Evolutionary conservation across 2,329 filamentous ascomycete species (phyloP), one percentile per base, ranked within the genome.

Genomic region (Pyrenophora graminea): DNA sequence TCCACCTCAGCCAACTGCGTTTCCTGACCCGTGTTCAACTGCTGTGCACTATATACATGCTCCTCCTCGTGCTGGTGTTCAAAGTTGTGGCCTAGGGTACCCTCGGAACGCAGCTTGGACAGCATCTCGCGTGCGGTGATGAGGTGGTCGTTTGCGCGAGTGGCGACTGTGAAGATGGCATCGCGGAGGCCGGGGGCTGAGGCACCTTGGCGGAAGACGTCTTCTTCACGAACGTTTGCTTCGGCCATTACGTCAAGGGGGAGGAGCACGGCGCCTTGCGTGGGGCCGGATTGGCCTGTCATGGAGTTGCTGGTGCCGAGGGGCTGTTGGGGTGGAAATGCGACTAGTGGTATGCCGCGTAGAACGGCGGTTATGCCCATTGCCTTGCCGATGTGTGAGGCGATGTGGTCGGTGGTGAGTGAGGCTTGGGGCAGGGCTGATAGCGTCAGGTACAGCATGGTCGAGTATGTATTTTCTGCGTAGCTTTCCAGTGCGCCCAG

Each of bases 121-220:
- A 97, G 74, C 91, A 99, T 96, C 71, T 96, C 90, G 52, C 91
- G 81, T 2, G 89, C 93, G 0, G 93, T 97, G 61, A 97, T 96
- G 30, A 99, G 79, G 74, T 99, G 94, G 70, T 99, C 94, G 67
- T 95, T 95, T 6, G 94, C 94, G 32, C 93, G 84, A 0, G 94
- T 99, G 0, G 94, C 94, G 12, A 99, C 90, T 3, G 85, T 82
- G 74, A 97, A 99, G 1, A 97, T 85, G 3, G 92, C 93, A 72
- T 99, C 93, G 54, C 89, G 86, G 15, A 97, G 79, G 0, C 92
- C 92, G 0, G 85, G 80, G 0, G 93, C 93, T n/a, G 84, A 77
- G 0, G 88, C 85, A 0, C 92, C 93, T 36, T 86, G 81, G 7
- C 93, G 83, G 53, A 96, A 89, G 0, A 99, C 87, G 37, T 96